Evolutionary conservation across 306 rosid genomes (phyloP), one percentile per base, ranked within the genome.

Genomic region (Prunus davidiana): DNA sequence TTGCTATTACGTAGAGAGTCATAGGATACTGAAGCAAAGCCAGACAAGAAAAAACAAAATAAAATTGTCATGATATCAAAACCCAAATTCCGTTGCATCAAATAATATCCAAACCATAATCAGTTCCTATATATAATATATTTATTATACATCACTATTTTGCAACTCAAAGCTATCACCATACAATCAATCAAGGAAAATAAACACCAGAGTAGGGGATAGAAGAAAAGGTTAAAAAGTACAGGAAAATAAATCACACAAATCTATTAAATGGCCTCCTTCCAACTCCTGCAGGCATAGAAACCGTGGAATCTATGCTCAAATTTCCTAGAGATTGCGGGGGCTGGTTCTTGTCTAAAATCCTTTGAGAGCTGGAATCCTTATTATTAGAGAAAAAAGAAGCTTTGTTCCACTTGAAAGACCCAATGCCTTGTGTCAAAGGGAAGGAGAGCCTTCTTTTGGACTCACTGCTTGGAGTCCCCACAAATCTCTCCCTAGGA

Each of bases 211-310:
- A 84, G 62, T 16, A 9, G 24, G 43, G 51, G 4, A 27, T 18
- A 55, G 12, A 73, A 79, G 30, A 50, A 74, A 82, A 51, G 6
- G 89, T 80, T 84, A 70, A 84, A 78, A 84, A 83, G 78, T 69
- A 82, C 14, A 75, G 67, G 55, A 75, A 73, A 57, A 81, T 19
- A 75, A 84, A 88, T 96, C 99, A 96, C 98, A 89, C 99, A 87
- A 92, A 92, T 96, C 99, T 82, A 84, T 90, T 91, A 91, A 96
- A 96, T 55, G 99, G 99, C 89, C 83, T 92, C 82, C 97, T 89
- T 75, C 93, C 97, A 60, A 89, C 87, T 32, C 89, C 91, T 6
- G 84, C 89, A 2, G 99, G 99, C 89, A 96, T 76, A 25, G 98
- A 96, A 50, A 84, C 84, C 0, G 96, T 83, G 45, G 99, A 96